Conservation (phyloP, 257 asterid genomes). For the Scutellaria baicalensis region DNA sequence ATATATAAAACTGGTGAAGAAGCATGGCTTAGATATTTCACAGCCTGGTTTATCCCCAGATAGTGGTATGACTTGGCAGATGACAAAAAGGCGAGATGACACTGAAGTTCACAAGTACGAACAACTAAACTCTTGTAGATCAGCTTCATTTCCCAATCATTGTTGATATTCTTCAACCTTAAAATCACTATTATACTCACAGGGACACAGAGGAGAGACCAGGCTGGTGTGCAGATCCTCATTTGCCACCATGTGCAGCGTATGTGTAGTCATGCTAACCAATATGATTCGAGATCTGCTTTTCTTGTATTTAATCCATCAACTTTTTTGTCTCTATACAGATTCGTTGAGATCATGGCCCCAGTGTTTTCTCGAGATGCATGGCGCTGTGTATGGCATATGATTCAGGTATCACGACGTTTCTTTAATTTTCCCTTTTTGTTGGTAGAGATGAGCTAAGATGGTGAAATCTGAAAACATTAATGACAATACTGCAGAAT, state of each 20-base stretch:
- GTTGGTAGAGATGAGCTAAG: background rate
- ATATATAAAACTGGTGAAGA: slow-evolving; percentile 62
- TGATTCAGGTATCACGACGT: slow-evolving; percentile 63
- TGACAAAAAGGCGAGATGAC: slow-evolving; percentile 70
- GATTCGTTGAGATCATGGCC: slow-evolving; percentile 98
- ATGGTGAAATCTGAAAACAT: slow-evolving; percentile 6
- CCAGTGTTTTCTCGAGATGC: slow-evolving; percentile 93
- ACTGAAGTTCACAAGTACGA: slow-evolving; percentile 82
- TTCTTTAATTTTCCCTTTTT: background rate
- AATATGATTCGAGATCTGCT: background rate
- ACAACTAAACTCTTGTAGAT: background rate
- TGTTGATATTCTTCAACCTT: background rate
- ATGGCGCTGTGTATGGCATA: slow-evolving; percentile 97
- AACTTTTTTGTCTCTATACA: slow-evolving; percentile 14
- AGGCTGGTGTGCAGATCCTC: slow-evolving; percentile 87
- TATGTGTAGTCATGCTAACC: slow-evolving; percentile 31
- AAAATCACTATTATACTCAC: slow-evolving; percentile 4
- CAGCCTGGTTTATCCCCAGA: slow-evolving; percentile 89
- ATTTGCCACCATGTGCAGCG: slow-evolving; percentile 98
- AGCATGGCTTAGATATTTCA: slow-evolving; percentile 77
- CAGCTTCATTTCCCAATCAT: background rate
- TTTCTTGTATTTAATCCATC: background rate
- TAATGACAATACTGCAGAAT: slow-evolving; percentile 47
- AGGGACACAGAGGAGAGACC: slow-evolving; percentile 85
- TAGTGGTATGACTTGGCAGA: slow-evolving; percentile 84